Percentiles rank a stretch among this genome's conserved stretches.
These are phyloP conservation scores for Cladosporium sp. DNA, from an alignment of 2,329 filamentous ascomycete species.

Conservation along the genomic window DNA sequence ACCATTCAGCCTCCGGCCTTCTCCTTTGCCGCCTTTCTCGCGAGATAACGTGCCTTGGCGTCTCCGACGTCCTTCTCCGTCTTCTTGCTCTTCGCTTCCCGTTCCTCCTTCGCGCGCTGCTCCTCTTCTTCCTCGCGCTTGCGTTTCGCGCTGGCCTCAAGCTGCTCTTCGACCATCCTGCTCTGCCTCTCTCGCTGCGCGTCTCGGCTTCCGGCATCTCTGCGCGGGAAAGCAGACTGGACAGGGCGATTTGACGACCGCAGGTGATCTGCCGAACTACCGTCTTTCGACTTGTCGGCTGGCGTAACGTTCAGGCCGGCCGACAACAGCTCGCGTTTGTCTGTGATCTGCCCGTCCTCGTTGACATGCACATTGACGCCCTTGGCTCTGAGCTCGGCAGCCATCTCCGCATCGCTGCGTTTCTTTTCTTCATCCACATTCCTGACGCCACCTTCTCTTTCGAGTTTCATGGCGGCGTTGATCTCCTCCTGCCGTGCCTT, in stretches of 20 bases:
- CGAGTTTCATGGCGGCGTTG: constrained; percentile 52
- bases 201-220: constrained; percentile 46
- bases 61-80: constrained; percentile 69
- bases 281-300: constrained; percentile 18
- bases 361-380: constrained; percentile 63
- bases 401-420: constrained; percentile 54
- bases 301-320: constrained; percentile 67
- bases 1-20: constrained; percentile 22
- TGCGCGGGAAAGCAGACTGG: constrained; percentile 23
- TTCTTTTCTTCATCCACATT: constrained; percentile 30
- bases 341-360: constrained; percentile 75
- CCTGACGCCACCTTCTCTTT: constrained; percentile 26
- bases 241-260: constrained; percentile 21
- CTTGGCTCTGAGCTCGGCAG: constrained; percentile 59
- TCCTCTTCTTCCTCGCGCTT: constrained; percentile 63
- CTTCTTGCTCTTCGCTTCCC: constrained; percentile 68
- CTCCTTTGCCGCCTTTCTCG: constrained; percentile 67
- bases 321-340: constrained; percentile 72
- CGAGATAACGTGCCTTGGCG: constrained; percentile 73
- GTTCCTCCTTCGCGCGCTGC: constrained; percentile 57
- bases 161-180: constrained; percentile 70
- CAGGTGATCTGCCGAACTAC: constrained; percentile 26
- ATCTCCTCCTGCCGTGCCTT: constrained; percentile 62
- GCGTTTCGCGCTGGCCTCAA: constrained; percentile 66
- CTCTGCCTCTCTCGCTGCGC: constrained; percentile 70